A percentile compares a stretch with the other conserved stretches of the same genome.
Conservation (phyloP, 1,284 basidiomycete genomes). For the Cryptococcus sp. region DNA sequence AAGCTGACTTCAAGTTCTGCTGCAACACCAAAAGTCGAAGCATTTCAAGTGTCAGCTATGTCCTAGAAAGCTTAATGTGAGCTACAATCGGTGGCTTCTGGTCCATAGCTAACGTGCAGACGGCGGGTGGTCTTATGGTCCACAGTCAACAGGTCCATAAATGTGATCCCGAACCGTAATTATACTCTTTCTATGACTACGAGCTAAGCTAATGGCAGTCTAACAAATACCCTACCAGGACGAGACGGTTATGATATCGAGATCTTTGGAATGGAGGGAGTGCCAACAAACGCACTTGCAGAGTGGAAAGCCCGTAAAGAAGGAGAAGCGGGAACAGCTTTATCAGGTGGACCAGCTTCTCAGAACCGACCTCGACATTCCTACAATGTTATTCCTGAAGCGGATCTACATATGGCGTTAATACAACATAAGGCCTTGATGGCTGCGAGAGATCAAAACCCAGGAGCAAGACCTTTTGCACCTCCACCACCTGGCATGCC, state of each 20-base stretch:
- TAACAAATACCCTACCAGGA: conserved; percentile 93
- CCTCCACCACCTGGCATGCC: conserved; percentile 48
- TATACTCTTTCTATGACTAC: conserved; percentile 10
- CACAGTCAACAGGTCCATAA: conserved; percentile 99
- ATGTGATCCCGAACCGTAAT: conserved; percentile 90
- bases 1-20: conserved; percentile 62
- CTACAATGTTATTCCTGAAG: conserved; percentile 73
- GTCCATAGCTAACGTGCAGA: conserved; percentile 23
- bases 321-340: conserved; percentile 74
- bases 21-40: conserved; percentile 99
- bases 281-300: conserved; percentile 86
- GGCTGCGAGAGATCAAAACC: conserved; percentile 56
- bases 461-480: conserved; percentile 60
- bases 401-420: conserved; percentile 77
- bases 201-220: conserved; percentile 52
- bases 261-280: conserved; percentile 99
- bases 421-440: conserved; percentile 88
- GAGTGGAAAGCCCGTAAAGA: conserved; percentile 94
- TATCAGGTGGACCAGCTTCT: conserved; percentile 66
- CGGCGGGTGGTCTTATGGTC: conserved; percentile 95
- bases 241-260: conserved; percentile 98
- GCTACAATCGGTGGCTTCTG: conserved; percentile 4
- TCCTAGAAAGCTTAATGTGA: conserved; percentile 77
- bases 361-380: conserved; percentile 78
- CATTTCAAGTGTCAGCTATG: conserved; percentile 98